Conservation (phyloP, 768 basidiomycete genomes). For the Calocybe cyanea region DNA sequence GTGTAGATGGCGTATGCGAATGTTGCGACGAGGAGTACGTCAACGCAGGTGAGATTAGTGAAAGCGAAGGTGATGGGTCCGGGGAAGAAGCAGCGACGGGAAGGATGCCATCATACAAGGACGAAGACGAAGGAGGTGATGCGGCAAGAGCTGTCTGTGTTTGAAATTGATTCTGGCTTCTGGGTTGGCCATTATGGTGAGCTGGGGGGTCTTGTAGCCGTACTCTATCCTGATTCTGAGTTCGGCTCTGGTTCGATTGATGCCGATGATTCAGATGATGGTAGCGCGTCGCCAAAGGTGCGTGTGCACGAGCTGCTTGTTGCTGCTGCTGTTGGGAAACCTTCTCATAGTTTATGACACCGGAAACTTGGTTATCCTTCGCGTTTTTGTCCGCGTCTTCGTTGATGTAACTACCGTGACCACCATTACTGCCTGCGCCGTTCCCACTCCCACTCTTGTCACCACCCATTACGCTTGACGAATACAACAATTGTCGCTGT, state of each 20-base stretch:
- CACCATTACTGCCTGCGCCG: slow-evolving; percentile 18
- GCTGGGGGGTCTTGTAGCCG: background rate
- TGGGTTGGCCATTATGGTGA: background rate
- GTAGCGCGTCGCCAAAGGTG: slow-evolving; percentile 2
- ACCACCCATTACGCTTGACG: background rate
- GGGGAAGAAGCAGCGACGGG: background rate
- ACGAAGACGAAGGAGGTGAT: background rate
- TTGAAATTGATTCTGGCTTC: background rate
- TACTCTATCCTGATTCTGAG: background rate
- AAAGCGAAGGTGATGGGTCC: background rate
- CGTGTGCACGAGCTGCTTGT: background rate
- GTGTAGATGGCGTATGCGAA: slow-evolving; percentile 56
- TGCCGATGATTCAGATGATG: slow-evolving; percentile 16
- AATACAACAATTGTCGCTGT: background rate
- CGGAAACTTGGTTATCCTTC: background rate
- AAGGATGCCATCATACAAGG: background rate
- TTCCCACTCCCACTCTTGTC: background rate
- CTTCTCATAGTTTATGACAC: slow-evolving; percentile 7
- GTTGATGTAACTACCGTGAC: slow-evolving; percentile 16
- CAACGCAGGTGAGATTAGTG: slow-evolving; percentile 62
- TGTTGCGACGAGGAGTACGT: slow-evolving; percentile 60
- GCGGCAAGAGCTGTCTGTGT: background rate
- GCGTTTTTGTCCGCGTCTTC: background rate
- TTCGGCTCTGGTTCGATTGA: slow-evolving; percentile 10
- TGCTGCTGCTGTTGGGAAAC: background rate